phyloP scores from a whole-genome alignment of 1,139 yeast species.

The Geotrichum europaeum region DNA sequence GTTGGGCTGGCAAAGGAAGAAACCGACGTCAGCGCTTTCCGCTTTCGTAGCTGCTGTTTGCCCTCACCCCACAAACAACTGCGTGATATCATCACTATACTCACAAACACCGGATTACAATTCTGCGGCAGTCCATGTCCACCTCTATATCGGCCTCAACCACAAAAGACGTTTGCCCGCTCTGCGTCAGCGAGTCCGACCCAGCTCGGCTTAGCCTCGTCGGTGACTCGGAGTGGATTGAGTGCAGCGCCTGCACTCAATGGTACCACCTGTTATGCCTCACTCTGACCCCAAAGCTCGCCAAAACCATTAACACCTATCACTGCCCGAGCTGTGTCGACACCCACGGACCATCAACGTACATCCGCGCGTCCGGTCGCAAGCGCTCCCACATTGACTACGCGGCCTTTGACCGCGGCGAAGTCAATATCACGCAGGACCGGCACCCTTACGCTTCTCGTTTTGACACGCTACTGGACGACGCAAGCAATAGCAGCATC shows the following conservation, averaged over 20 bases:
- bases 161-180: constrained; percentile 9
- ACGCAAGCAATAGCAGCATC: constrained; percentile 21
- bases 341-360: constrained; percentile 48
- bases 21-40: neutral
- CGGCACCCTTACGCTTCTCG: constrained; percentile 21
- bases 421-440: constrained; percentile 42
- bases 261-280: constrained; percentile 62
- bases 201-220: neutral
- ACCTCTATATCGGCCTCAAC: neutral
- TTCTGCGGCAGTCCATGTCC: neutral
- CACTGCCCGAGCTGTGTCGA: constrained; percentile 50
- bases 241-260: constrained; percentile 52
- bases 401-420: constrained; percentile 74
- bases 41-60: neutral
- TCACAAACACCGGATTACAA: neutral
- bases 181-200: constrained; percentile 2
- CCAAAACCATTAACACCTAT: constrained; percentile 42
- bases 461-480: constrained; percentile 17
- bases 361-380: constrained; percentile 53
- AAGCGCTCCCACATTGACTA: constrained; percentile 58
- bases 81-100: neutral
- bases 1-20: neutral
- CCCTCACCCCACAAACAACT: neutral
- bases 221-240: constrained; percentile 45
- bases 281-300: constrained; percentile 36